phyloP scores from a whole-genome alignment of 306 rosid species.

The Prunus mongolica region DNA sequence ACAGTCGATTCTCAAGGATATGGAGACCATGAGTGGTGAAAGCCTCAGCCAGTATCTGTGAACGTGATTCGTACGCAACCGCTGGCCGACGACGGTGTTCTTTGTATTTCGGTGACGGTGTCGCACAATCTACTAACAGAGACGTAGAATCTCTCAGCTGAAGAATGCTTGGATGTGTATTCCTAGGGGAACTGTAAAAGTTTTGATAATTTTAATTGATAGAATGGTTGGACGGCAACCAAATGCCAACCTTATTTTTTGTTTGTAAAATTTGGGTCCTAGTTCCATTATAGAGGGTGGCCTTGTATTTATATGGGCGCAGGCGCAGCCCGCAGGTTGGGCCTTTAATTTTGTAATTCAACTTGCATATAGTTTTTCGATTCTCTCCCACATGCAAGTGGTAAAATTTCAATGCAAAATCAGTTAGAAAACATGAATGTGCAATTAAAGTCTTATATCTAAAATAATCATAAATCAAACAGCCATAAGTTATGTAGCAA shows the following conservation, averaged over 20 bases:
- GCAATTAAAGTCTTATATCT: too few species aligned
- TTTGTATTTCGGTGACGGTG: not conserved
- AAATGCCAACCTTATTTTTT: not conserved
- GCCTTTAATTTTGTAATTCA: not conserved
- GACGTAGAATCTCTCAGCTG: not conserved
- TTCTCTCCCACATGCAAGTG: not conserved
- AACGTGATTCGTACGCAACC: not conserved
- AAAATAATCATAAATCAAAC: too few species aligned
- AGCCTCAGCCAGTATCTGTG: constrained; percentile 63
- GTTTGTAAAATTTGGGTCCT: not conserved
- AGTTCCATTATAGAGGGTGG: not conserved
- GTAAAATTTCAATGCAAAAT: too few species aligned
- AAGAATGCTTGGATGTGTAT: not conserved
- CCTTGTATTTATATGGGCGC: not conserved
- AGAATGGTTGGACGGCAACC: not conserved
- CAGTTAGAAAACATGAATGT: too few species aligned
- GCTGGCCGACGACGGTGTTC: not conserved
- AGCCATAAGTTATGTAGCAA: too few species aligned
- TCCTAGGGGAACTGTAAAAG: not conserved
- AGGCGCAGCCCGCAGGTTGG: not conserved
- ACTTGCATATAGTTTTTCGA: not conserved
- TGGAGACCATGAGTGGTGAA: constrained; percentile 83
- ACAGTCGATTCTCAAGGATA: constrained; percentile 68
- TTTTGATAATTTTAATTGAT: not conserved
- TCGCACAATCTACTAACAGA: not conserved